Conservation (phyloP, 805 yeast genomes). For the Saturnispora halmiae region DNA sequence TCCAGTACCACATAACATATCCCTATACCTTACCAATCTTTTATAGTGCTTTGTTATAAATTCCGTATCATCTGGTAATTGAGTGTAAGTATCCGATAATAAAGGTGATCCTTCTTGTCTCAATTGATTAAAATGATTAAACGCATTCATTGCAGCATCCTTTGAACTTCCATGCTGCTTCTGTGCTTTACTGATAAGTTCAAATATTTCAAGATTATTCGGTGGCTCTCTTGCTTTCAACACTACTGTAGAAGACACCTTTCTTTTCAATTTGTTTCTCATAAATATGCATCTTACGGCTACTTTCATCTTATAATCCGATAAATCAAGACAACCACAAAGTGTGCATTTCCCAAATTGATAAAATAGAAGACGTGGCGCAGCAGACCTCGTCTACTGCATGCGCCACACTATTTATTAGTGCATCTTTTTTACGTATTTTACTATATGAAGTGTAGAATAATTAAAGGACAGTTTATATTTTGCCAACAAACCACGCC, state of each 20-base stretch:
- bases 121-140: conserved; percentile 17
- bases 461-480: no score
- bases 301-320: no score
- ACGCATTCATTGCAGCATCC: conserved; percentile 25
- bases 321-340: no score
- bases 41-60: conserved; percentile 42
- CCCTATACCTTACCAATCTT: conserved; percentile 31
- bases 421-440: no score
- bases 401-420: no score
- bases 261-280: not conserved
- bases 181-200: conserved; percentile 2
- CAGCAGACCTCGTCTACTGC: no score
- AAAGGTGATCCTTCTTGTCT: conserved; percentile 11
- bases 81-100: conserved; percentile 30
- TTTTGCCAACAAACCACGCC: no score
- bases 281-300: not conserved
- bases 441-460: no score
- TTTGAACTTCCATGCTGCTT: conserved; percentile 27
- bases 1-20: conserved; percentile 22
- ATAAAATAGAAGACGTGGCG: no score
- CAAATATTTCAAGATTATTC: not conserved
- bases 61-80: conserved; percentile 45
- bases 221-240: conserved; percentile 3
- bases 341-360: no score
- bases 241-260: not conserved